Conservation (phyloP, 2,329 filamentous ascomycete species). For the Fusarium tjaetaba region DNA sequence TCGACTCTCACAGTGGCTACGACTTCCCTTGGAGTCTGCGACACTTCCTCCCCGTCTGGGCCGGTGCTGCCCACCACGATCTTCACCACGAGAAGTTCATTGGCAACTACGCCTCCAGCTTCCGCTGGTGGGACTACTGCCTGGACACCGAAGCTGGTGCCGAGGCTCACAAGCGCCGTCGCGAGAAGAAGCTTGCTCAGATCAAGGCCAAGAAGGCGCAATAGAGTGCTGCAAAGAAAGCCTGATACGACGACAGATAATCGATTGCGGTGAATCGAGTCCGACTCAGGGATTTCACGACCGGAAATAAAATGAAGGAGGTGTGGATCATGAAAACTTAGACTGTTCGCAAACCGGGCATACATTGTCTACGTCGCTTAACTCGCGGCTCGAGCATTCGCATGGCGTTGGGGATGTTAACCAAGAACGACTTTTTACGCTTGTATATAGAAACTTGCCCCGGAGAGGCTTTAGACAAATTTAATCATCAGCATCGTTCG, state of each 20-base stretch:
- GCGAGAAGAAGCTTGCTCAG: constrained; percentile 77
- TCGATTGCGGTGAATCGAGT: constrained; percentile 42
- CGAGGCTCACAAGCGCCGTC: constrained; percentile 84
- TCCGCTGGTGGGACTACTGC: constrained; percentile 98
- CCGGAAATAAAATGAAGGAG: constrained; percentile 6
- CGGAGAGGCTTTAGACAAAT: constrained; percentile 45
- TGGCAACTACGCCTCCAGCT: constrained; percentile 97
- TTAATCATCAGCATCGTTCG: constrained; percentile 49
- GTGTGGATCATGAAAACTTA: constrained; percentile 38
- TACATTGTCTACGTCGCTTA: constrained; percentile 30
- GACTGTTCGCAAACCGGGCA: constrained; percentile 34
- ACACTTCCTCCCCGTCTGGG: constrained; percentile 97
- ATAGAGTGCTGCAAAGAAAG: constrained; percentile 51
- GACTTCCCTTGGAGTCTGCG: constrained; percentile 98
- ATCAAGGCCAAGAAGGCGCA: constrained; percentile 74
- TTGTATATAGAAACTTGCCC: constrained; percentile 45
- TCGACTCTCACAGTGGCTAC: constrained; percentile 97
- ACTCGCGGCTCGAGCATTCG: constrained; percentile 40
- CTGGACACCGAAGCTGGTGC: constrained; percentile 93
- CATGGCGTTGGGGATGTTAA: constrained; percentile 47
- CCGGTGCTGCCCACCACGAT: constrained; percentile 95
- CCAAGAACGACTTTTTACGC: constrained; percentile 44
- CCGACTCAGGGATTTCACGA: constrained; percentile 15
- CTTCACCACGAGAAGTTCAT: constrained; percentile 98
- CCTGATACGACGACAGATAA: constrained; percentile 6